These are phyloP conservation scores for Smittium mucronatum DNA, from an alignment of 371 early-diverging fungal species.

Conservation along the genomic window DNA sequence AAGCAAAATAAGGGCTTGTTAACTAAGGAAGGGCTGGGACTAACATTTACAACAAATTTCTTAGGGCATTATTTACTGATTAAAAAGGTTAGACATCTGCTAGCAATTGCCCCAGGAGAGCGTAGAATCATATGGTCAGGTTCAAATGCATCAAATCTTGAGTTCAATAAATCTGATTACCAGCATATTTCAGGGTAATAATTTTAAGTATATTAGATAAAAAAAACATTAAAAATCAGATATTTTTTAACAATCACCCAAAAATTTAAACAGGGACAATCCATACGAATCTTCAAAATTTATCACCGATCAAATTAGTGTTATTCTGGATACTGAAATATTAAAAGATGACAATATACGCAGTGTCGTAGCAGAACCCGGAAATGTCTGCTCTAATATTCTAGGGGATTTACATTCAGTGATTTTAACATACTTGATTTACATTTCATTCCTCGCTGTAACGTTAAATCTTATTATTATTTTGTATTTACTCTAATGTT, in stretches of 20 bases:
- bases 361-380: conserved; percentile 53
- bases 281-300: conserved; percentile 74
- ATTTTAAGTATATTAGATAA: neutral
- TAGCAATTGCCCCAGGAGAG: conserved; percentile 34
- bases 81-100: conserved; percentile 38
- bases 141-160: conserved; percentile 45
- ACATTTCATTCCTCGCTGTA: conserved; percentile 24
- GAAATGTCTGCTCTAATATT: conserved; percentile 54
- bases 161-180: conserved; percentile 49
- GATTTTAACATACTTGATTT: conserved; percentile 35
- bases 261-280: conserved; percentile 17
- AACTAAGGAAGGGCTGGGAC: conserved; percentile 56
- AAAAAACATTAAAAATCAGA: neutral
- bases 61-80: conserved; percentile 79
- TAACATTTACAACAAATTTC: conserved; percentile 66
- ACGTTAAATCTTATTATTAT: conserved; percentile 5
- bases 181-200: conserved; percentile 48
- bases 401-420: conserved; percentile 25
- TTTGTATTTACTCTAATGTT: conserved; percentile 1
- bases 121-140: conserved; percentile 76
- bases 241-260: neutral
- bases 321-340: conserved; percentile 32
- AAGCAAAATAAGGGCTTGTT: conserved; percentile 43
- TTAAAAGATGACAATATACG: conserved; percentile 17
- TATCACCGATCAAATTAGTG: conserved; percentile 47